Conservation (phyloP, 768 basidiomycete genomes). For the Dioszegia hungarica region DNA sequence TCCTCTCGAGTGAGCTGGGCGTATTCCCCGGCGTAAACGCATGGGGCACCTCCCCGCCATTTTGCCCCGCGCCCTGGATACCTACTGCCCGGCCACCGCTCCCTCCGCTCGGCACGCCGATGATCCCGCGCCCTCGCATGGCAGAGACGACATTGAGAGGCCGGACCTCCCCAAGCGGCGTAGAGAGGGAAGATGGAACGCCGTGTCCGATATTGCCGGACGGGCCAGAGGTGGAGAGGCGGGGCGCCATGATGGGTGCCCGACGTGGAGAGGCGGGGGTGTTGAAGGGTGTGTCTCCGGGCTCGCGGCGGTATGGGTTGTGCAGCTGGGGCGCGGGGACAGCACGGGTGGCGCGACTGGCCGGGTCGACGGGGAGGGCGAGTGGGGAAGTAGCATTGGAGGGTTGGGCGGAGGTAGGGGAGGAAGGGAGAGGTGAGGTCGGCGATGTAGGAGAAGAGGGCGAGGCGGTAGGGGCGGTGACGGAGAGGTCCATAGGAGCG, state of each 20-base stretch:
- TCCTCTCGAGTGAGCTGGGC: conserved; percentile 14
- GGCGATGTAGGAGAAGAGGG: not conserved
- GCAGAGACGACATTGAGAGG: conserved; percentile 13
- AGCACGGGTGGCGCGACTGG: not conserved
- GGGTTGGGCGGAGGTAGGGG: not conserved
- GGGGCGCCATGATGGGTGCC: not conserved
- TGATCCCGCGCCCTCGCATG: conserved; percentile 11
- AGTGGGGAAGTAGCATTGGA: not conserved
- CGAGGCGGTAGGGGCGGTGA: not conserved
- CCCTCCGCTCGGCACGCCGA: not conserved
- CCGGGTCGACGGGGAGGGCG: not conserved
- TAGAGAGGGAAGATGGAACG: conserved; percentile 1
- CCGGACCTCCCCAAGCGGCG: not conserved
- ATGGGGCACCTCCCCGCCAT: not conserved
- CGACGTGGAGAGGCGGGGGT: not conserved
- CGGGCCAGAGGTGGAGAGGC: not conserved
- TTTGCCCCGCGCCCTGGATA: not conserved
- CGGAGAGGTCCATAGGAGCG: not conserved
- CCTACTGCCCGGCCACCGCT: not conserved
- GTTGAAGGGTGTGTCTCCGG: not conserved
- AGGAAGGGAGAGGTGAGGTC: not conserved
- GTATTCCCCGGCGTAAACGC: conserved; percentile 14
- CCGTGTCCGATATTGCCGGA: not conserved
- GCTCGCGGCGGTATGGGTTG: not conserved
- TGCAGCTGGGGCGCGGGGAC: not conserved